A percentile compares a stretch with the other conserved stretches of the same genome.
Conservation (phyloP, 495 filamentous ascomycete genomes). For the Xylaria intraflava region DNA sequence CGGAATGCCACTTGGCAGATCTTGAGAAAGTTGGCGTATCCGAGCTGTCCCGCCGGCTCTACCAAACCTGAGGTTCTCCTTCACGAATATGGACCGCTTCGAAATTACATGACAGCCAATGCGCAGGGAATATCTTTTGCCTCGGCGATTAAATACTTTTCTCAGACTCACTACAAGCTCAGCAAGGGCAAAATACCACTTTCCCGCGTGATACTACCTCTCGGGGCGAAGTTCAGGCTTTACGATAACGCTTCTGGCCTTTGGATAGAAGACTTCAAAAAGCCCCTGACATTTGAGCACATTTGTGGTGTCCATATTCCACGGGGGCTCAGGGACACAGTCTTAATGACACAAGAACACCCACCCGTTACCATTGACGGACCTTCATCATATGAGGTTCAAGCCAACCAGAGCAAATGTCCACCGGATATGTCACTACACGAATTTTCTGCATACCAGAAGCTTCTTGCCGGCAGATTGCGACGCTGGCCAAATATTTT, state of each 20-base stretch:
- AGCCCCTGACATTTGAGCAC: slow-evolving; percentile 32
- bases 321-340: slow-evolving; percentile 16
- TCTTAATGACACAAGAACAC: slow-evolving; percentile 9
- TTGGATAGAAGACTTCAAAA: slow-evolving; percentile 27
- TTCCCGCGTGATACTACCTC: slow-evolving; percentile 13
- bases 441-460: slow-evolving; percentile 48
- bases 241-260: slow-evolving; percentile 18
- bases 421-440: slow-evolving; percentile 39
- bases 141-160: slow-evolving; percentile 29
- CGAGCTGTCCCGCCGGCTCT: not conserved
- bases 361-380: slow-evolving; percentile 26
- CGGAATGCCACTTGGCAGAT: slow-evolving; percentile 42
- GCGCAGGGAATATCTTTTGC: slow-evolving; percentile 20
- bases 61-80: slow-evolving; percentile 16
- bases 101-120: not conserved
- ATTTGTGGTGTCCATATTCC: slow-evolving; percentile 32
- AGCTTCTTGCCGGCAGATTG: slow-evolving; percentile 35
- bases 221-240: slow-evolving; percentile 18
- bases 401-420: slow-evolving; percentile 48
- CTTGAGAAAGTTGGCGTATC: slow-evolving; percentile 17
- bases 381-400: slow-evolving; percentile 48
- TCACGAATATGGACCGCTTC: slow-evolving; percentile 14
- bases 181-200: slow-evolving; percentile 12
- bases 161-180: slow-evolving; percentile 30
- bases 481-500: slow-evolving; percentile 46